Evolutionary conservation across 2,329 filamentous ascomycete genomes (phyloP).

Genomic region (Pseudogymnoascus sp.): DNA sequence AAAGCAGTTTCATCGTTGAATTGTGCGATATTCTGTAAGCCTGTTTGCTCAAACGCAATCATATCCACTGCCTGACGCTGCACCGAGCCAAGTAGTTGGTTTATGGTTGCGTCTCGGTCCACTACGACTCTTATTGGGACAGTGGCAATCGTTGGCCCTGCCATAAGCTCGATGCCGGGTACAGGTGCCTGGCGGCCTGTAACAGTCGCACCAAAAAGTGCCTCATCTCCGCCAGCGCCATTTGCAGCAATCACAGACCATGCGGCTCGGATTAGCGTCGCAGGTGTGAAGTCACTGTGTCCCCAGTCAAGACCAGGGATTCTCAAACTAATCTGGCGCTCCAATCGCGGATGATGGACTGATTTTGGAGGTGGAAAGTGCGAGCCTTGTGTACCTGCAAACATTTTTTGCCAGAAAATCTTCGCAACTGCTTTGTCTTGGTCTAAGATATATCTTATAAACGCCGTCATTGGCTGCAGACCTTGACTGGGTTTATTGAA

Average conservation of each 20-base stretch:
- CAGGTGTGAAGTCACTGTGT: constrained; percentile 2
- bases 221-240: constrained; percentile 31
- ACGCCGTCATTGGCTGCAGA: background rate
- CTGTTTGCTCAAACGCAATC: constrained; percentile 46
- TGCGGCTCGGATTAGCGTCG: constrained; percentile 35
- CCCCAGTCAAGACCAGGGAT: background rate
- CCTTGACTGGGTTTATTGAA: background rate
- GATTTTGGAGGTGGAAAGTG: background rate
- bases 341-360: background rate
- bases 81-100: background rate
- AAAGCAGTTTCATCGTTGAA: constrained; percentile 14
- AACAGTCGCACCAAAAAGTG: constrained; percentile 36
- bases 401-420: background rate
- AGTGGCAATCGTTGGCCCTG: constrained; percentile 38
- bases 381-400: background rate
- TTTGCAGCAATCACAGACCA: constrained; percentile 34
- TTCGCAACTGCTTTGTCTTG: background rate
- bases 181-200: constrained; percentile 34
- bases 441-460: constrained; percentile 1
- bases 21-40: constrained; percentile 19
- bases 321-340: background rate
- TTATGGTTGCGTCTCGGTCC: constrained; percentile 2
- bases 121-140: constrained; percentile 32
- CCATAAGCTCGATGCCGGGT: constrained; percentile 34
- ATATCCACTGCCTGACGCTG: constrained; percentile 35